These are phyloP conservation scores for Spatholobus suberectus DNA, from an alignment of 306 rosid species.

Conservation along the genomic window DNA sequence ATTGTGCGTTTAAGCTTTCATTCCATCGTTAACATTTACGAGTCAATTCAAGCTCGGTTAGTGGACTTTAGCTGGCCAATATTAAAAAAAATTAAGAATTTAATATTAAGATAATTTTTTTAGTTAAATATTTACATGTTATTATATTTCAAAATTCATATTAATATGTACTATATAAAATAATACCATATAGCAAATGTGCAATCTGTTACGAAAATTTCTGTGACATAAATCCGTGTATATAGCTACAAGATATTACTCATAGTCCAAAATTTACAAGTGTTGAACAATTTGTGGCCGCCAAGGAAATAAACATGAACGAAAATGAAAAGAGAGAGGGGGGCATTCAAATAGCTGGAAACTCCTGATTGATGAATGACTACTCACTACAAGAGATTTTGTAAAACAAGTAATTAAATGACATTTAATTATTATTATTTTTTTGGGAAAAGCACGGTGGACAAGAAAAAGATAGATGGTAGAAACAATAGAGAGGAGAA, in stretches of 20 bases:
- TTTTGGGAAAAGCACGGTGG: background rate
- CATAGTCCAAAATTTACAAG: background rate
- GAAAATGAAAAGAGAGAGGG: background rate
- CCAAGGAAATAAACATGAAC: background rate
- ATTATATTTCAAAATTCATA: background rate
- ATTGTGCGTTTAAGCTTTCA: conserved; percentile 31
- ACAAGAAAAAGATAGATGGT: background rate
- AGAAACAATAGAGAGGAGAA: conserved; percentile 24
- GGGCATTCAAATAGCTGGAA: background rate
- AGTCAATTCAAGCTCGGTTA: background rate
- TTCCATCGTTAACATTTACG: background rate
- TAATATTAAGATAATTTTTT: background rate
- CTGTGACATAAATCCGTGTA: too few species aligned
- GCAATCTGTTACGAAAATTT: background rate
- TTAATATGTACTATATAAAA: background rate
- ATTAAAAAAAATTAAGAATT: background rate
- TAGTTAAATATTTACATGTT: background rate
- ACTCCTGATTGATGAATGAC: conserved; percentile 21
- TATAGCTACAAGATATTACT: background rate
- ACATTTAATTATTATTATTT: background rate
- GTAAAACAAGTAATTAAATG: conserved; percentile 23
- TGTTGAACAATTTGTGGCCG: background rate
- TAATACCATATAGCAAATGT: background rate
- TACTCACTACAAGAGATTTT: background rate
- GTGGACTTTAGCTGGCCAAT: conserved; percentile 33